Evolutionary conservation across 805 yeast species (phyloP).

Genomic region (Saturnispora diversa): DNA sequence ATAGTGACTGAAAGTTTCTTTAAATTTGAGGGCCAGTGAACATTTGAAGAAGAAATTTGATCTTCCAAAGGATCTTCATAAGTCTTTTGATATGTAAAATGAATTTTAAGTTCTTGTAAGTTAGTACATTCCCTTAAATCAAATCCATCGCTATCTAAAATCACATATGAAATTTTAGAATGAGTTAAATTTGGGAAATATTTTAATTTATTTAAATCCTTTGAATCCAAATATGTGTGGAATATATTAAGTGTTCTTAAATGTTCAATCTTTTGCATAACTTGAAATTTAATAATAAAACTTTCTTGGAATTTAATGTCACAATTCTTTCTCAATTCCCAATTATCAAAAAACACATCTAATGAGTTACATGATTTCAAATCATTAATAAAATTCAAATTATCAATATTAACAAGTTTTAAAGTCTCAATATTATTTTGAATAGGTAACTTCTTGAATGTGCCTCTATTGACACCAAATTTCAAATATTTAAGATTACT

Average conservation of each 20-base stretch:
- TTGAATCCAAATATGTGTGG: conserved; percentile 26
- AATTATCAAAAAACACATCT: conserved; percentile 27
- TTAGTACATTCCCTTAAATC: conserved; percentile 23
- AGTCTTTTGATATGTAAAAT: conserved; percentile 23
- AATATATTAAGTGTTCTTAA: conserved; percentile 24
- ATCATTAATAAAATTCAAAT: conserved; percentile 23
- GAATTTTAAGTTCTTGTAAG: conserved; percentile 26
- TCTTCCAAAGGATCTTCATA: conserved; percentile 12
- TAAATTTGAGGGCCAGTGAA: conserved; percentile 25
- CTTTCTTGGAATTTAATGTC: conserved; percentile 21
- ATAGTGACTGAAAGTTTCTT: conserved; percentile 25
- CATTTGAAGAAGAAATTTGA: conserved; percentile 9
- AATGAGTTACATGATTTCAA: conserved; percentile 20
- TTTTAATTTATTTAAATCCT: conserved; percentile 22
- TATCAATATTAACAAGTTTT: conserved; percentile 26
- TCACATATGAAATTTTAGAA: conserved; percentile 26
- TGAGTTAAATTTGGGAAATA: conserved; percentile 25
- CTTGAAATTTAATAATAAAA: conserved; percentile 21
- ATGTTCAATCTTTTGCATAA: conserved; percentile 15
- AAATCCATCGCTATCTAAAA: conserved; percentile 24
- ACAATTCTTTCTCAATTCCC: conserved; percentile 26
- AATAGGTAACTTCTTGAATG: conserved; percentile 22
- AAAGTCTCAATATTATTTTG: conserved; percentile 21
- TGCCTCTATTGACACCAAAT: conserved; percentile 28
- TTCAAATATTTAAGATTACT: conserved; percentile 20